Conservation (phyloP, 208 protist genomes). For the Histomonas meleagridis region DNA sequence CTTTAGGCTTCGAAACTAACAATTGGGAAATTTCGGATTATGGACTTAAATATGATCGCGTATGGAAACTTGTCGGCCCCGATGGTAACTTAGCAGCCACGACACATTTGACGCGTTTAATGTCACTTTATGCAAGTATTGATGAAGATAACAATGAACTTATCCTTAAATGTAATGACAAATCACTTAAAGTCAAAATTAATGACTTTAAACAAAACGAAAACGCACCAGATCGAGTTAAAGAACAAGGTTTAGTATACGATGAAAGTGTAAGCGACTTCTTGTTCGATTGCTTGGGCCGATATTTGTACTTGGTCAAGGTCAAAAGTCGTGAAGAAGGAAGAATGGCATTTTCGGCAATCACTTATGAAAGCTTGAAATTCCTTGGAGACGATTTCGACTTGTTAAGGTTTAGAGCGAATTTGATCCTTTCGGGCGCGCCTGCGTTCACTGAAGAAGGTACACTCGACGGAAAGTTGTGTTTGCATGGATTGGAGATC, state of each 20-base stretch:
- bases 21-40: not conserved
- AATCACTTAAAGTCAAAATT: not conserved
- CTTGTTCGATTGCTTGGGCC: not conserved
- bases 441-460: slow-evolving; percentile 24
- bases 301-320: not conserved
- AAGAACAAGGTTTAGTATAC: not conserved
- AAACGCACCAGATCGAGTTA: not conserved
- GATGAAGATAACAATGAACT: not conserved
- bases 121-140: not conserved
- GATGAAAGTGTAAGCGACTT: not conserved
- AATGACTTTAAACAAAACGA: not conserved
- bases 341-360: not conserved
- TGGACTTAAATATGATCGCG: not conserved
- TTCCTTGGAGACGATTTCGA: not conserved
- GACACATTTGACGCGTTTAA: not conserved
- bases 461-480: not conserved
- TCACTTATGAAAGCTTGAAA: not conserved
- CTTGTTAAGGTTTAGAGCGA: not conserved
- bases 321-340: not conserved
- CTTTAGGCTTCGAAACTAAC: not conserved
- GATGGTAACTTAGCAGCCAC: not conserved
- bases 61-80: not conserved
- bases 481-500: not conserved
- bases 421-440: not conserved
- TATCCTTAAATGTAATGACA: not conserved